Evolutionary conservation across 164 flowering plant species (phyloP), one percentile per base, ranked within the genome.

Genomic region (Vitis rupestris): DNA sequence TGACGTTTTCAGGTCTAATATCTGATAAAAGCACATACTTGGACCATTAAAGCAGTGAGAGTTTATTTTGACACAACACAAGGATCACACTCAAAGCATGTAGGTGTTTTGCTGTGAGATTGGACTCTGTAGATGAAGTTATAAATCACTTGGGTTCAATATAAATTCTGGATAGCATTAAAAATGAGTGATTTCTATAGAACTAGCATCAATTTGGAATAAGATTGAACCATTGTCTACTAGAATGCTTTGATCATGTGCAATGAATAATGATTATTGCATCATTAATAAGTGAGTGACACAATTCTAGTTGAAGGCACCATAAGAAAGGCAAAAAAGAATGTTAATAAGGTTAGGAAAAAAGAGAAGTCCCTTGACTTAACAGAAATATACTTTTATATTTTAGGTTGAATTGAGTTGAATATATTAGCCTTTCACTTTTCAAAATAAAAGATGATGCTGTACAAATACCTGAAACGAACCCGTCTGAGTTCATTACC

Each of bases 401-500:
- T 63, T 63, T 11, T 63, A 29, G 15, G 47, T 8, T 19, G 30
- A 61, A 15, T 59, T 7, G 27, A 54, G 49, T 2, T 52, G 27
- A 5, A 51, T 2, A 44, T 55, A 58, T 30, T 55, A 17, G 44
- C 47, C 9, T 7, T 17, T 11, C n/a, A 47, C 68, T 54, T 17
- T 11, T 23, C 44, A 15, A 23, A 52, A 70, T 11, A 58, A n/a
- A 29, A 19, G 61, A 11, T 51, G 30, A 56, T 5, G 1, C n/a
- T 37, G 30, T 6, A 63, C 9, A 19, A 49, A 56, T 88, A 94
- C 98, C 98, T 94, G 94, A 94, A 94, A 59, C 97, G 94, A 67
- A 94, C 90, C 15, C 97, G 88, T 75, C 75, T 87, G 65, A 94
- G 91, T 78, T 90, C 91, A 80, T 74, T 90, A 49, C 82, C 85